These are phyloP conservation scores for Halenospora varia DNA, from an alignment of 495 filamentous ascomycete species.

Conservation along the genomic window DNA sequence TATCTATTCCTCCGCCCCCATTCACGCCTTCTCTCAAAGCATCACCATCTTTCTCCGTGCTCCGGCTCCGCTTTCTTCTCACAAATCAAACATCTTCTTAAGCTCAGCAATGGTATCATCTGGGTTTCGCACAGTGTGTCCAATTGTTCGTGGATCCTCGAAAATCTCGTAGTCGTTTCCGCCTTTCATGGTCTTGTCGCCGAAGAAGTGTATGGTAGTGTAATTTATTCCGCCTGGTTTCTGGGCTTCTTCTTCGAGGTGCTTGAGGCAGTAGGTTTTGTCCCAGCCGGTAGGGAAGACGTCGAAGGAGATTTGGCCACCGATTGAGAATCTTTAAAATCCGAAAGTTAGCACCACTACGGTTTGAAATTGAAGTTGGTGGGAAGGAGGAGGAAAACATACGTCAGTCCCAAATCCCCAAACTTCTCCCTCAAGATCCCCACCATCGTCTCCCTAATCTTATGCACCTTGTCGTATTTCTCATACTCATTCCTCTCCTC, in stretches of 20 bases:
- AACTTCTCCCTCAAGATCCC: slow-evolving; percentile 74
- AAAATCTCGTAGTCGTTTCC: slow-evolving; percentile 98
- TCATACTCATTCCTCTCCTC: slow-evolving; percentile 78
- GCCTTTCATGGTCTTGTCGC: slow-evolving; percentile 84
- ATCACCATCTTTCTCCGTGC: background rate
- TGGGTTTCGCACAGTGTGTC: slow-evolving; percentile 76
- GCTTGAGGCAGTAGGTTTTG: slow-evolving; percentile 94
- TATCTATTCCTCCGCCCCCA: background rate
- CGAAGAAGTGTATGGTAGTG: slow-evolving; percentile 93
- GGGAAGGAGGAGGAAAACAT: slow-evolving; percentile 32
- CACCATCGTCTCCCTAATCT: slow-evolving; percentile 69
- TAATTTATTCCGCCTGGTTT: slow-evolving; percentile 65
- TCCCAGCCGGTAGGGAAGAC: slow-evolving; percentile 97
- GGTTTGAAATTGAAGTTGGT: slow-evolving; percentile 4
- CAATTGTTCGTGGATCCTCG: slow-evolving; percentile 70
- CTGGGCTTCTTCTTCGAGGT: slow-evolving; percentile 78
- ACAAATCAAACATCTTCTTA: slow-evolving; percentile 75
- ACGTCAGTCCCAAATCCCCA: slow-evolving; percentile 80
- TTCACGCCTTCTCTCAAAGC: background rate
- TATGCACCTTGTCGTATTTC: slow-evolving; percentile 69
- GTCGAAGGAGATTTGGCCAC: slow-evolving; percentile 96
- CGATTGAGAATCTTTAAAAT: slow-evolving; percentile 72
- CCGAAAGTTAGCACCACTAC: slow-evolving; percentile 1
- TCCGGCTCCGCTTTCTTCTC: slow-evolving; percentile 12
- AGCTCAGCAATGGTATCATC: slow-evolving; percentile 75